A percentile compares a stretch with the other conserved stretches of the same genome.
phyloP scores from a whole-genome alignment of 1,139 yeast species.

The Yamadazyma jaroonii region DNA sequence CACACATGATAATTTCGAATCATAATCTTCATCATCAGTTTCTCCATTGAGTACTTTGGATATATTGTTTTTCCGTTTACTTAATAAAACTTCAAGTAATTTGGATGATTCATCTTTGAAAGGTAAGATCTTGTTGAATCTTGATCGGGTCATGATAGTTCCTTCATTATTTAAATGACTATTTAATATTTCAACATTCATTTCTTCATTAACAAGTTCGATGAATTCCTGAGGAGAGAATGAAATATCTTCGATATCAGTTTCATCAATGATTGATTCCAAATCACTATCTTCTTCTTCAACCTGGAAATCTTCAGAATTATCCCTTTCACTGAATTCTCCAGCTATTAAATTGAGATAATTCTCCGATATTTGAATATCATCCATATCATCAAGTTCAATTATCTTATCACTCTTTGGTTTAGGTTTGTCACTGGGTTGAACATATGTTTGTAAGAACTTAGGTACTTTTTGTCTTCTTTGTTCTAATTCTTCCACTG shows the following conservation, averaged over 20 bases:
- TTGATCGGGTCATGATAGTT: constrained; percentile 40
- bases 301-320: constrained; percentile 38
- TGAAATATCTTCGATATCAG: constrained; percentile 15
- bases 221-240: constrained; percentile 28
- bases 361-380: constrained; percentile 19
- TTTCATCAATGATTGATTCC: constrained; percentile 20
- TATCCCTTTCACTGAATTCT: constrained; percentile 43
- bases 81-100: constrained; percentile 22
- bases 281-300: constrained; percentile 17
- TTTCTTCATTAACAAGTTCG: constrained; percentile 27
- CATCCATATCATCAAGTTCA: constrained; percentile 22
- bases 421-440: constrained; percentile 9
- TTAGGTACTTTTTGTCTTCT: constrained; percentile 23
- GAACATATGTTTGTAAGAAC: constrained; percentile 22
- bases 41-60: constrained; percentile 5
- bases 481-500: constrained; percentile 19
- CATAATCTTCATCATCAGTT: constrained; percentile 6
- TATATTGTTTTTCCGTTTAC: constrained; percentile 14
- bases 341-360: constrained; percentile 27
- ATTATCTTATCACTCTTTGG: constrained; percentile 10
- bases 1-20: constrained; percentile 53
- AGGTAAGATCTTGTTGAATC: constrained; percentile 21
- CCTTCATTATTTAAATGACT: constrained; percentile 29
- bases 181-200: constrained; percentile 26
- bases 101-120: constrained; percentile 22